Percentiles rank a stretch among this genome's conserved stretches.
Conservation (phyloP, 148 eudicot species). For the Chenopodium formosanum region DNA sequence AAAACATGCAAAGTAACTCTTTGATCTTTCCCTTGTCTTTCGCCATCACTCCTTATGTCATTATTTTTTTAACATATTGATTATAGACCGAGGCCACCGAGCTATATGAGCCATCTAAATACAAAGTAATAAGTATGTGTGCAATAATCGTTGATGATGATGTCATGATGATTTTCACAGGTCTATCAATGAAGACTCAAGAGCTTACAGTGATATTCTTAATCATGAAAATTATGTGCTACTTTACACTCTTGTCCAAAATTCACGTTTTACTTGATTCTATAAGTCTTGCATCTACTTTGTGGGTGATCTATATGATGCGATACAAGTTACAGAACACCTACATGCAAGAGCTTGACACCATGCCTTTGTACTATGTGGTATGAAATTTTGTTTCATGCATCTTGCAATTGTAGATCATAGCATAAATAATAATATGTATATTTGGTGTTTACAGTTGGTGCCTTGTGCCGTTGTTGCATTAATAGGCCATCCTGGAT, state of each 20-base stretch:
- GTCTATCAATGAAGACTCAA: conserved; percentile 73
- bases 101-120: too few species aligned
- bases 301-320: conserved; percentile 87
- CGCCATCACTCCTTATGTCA: too few species aligned
- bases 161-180: conserved; percentile 31
- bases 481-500: conserved; percentile 49
- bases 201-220: conserved; percentile 73
- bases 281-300: conserved; percentile 49
- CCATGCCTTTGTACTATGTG: conserved; percentile 56
- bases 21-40: too few species aligned
- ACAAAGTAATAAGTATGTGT: too few species aligned
- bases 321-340: conserved; percentile 58
- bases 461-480: conserved; percentile 61
- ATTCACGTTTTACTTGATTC: conserved; percentile 64
- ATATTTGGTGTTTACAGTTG: conserved; percentile 30
- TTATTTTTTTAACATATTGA: too few species aligned
- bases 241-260: conserved; percentile 49
- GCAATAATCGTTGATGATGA: too few species aligned
- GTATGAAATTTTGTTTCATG: conserved; percentile 32
- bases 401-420: too few species aligned
- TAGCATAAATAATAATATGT: too few species aligned
- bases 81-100: too few species aligned
- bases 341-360: conserved; percentile 58
- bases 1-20: too few species aligned
- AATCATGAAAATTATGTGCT: conserved; percentile 48